These are phyloP conservation scores for Sphagnum magellanicum DNA, from an alignment of 228 moss, liverwort and hornwort species.

Conservation along the genomic window DNA sequence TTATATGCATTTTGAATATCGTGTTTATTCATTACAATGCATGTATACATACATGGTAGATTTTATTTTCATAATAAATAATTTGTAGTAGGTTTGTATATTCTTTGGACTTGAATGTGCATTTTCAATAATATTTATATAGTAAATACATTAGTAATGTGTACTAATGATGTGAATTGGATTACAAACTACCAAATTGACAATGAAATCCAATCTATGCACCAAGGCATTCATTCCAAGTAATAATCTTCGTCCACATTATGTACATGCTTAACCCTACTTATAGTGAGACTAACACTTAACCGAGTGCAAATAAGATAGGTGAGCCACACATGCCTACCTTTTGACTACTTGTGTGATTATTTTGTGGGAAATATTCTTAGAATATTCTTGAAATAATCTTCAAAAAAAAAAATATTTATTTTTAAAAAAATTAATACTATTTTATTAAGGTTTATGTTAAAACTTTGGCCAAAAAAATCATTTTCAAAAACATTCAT, in stretches of 20 bases:
- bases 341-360: too few species aligned
- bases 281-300: not conserved
- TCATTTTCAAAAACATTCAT: too few species aligned
- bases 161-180: not conserved
- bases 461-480: too few species aligned
- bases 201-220: too few species aligned
- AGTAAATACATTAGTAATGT: too few species aligned
- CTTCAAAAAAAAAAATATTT: too few species aligned
- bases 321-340: too few species aligned
- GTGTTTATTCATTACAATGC: not conserved
- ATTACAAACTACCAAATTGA: not conserved
- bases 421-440: too few species aligned
- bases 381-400: too few species aligned
- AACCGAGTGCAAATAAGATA: too few species aligned
- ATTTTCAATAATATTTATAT: not conserved
- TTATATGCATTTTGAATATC: not conserved
- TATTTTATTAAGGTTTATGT: too few species aligned
- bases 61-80: not conserved
- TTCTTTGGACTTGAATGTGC: not conserved
- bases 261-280: not conserved
- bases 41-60: not conserved
- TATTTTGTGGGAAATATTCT: too few species aligned
- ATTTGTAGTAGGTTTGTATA: not conserved
- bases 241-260: not conserved
- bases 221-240: not conserved